A percentile compares a stretch with the other conserved stretches of the same genome.
Conservation (phyloP, 2,329 filamentous ascomycete species). For the Colletotrichum somersetense region DNA sequence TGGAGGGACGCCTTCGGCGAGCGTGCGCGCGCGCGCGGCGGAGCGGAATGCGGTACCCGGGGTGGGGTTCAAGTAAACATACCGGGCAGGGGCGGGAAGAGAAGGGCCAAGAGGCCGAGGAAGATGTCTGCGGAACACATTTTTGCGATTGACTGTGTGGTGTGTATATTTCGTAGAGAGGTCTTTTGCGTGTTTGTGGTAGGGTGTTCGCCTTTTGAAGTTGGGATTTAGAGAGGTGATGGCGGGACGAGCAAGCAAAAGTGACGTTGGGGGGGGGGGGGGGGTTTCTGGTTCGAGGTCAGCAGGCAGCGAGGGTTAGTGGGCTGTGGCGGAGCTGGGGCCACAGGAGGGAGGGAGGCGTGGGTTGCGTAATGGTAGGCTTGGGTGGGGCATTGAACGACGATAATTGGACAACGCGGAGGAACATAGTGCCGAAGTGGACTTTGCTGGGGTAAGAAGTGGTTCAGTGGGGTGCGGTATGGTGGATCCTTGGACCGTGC, state of each 20-base stretch:
- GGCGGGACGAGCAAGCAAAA: conserved; percentile 3
- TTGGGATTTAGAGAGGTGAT: neutral
- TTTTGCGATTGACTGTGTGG: neutral
- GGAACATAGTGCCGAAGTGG: conserved; percentile 26
- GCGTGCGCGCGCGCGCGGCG: neutral
- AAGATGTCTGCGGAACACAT: conserved; percentile 75
- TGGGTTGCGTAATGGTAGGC: conserved; percentile 35
- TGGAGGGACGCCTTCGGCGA: too few relatives aligned
- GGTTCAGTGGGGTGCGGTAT: neutral
- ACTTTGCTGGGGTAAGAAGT: neutral
- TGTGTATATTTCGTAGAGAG: neutral
- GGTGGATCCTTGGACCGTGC: neutral
- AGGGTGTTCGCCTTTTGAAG: conserved; percentile 6
- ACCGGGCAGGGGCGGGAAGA: conserved; percentile 76
- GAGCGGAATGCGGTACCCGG: neutral
- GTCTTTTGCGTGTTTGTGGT: neutral
- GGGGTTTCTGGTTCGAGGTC: conserved; percentile 17
- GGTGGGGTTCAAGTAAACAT: conserved; percentile 49
- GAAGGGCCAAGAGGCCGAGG: conserved; percentile 72
- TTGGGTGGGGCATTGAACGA: neutral
- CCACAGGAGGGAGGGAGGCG: neutral
- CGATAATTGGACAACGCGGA: conserved; percentile 7
- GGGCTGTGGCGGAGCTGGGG: conserved; percentile 33
- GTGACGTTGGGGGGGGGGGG: conserved; percentile 25
- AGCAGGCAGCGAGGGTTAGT: conserved; percentile 30